Evolutionary conservation across 2,329 filamentous ascomycete species (phyloP).

Genomic region (Polychaeton citri): DNA sequence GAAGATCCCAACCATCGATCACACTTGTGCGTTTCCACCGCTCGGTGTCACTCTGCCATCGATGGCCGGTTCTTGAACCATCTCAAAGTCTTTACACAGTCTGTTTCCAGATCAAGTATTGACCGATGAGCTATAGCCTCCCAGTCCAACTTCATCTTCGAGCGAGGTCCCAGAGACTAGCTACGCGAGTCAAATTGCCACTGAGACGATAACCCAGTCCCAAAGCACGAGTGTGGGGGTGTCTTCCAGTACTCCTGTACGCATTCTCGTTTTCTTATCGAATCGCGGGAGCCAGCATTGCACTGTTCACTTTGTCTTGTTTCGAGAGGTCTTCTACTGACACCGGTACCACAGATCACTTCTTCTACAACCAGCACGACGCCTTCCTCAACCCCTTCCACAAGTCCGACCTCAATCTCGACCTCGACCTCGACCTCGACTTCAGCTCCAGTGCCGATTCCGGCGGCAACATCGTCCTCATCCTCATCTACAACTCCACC

Average conservation of each 20-base stretch:
- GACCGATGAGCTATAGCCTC: constrained; percentile 6
- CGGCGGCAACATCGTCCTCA: constrained; percentile 4
- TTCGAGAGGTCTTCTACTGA: not conserved
- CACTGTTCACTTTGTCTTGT: not conserved
- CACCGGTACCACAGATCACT: not conserved
- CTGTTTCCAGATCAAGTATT: no score
- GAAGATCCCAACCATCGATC: no score
- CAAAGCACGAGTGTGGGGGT: constrained; percentile 10
- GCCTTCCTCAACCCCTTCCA: constrained; percentile 7
- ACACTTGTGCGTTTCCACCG: no score
- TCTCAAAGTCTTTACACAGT: constrained; percentile 1
- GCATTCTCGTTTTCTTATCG: constrained; percentile 11
- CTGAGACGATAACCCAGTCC: constrained; percentile 13
- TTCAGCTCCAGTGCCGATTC: constrained; percentile 1
- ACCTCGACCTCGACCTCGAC: constrained; percentile 8
- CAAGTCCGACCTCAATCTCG: constrained; percentile 4
- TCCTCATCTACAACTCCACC: constrained; percentile 6
- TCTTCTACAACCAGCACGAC: not conserved
- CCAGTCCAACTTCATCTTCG: constrained; percentile 8
- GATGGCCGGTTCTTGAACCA: no score
- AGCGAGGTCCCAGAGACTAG: constrained; percentile 14
- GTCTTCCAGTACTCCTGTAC: constrained; percentile 18
- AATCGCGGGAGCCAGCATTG: not conserved
- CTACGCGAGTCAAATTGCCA: constrained; percentile 15
- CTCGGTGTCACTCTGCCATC: no score